Evolutionary conservation across 306 rosid species (phyloP).

Genomic region (Cicer cuneatum): DNA sequence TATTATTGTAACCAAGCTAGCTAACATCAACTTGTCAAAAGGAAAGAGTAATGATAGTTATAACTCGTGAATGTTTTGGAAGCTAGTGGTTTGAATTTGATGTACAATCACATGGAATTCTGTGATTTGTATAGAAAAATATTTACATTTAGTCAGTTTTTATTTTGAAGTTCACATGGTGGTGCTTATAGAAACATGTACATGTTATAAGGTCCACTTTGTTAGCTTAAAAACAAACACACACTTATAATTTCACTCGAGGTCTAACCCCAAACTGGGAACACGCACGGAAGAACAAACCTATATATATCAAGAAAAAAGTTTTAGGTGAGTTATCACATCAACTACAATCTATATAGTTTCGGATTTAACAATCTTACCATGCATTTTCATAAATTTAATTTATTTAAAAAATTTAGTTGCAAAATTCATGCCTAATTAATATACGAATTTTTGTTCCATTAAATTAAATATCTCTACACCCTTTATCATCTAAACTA

Average conservation of each 20-base stretch:
- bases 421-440: too few species aligned
- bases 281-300: constrained; percentile 53
- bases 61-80: constrained; percentile 37
- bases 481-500: too few species aligned
- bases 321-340: constrained; percentile 18
- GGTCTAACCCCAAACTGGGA: constrained; percentile 73
- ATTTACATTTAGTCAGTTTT: constrained; percentile 40
- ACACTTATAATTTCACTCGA: constrained; percentile 66
- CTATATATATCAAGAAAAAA: constrained; percentile 25
- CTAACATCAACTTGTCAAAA: neutral
- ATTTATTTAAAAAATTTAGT: neutral
- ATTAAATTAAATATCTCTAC: too few species aligned
- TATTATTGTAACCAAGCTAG: neutral
- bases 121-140: constrained; percentile 48
- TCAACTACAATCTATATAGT: constrained; percentile 10
- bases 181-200: constrained; percentile 64
- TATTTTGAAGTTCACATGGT: constrained; percentile 69
- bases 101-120: constrained; percentile 47
- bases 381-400: neutral
- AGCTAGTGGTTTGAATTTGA: constrained; percentile 18
- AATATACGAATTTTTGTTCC: too few species aligned
- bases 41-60: neutral
- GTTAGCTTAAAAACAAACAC: constrained; percentile 71
- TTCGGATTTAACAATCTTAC: neutral
- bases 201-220: constrained; percentile 75